A percentile compares a stretch with the other conserved stretches of the same genome.
These are phyloP conservation scores for Alternaria alternata DNA, from an alignment of 2,329 filamentous ascomycete genomes.

Conservation along the genomic window DNA sequence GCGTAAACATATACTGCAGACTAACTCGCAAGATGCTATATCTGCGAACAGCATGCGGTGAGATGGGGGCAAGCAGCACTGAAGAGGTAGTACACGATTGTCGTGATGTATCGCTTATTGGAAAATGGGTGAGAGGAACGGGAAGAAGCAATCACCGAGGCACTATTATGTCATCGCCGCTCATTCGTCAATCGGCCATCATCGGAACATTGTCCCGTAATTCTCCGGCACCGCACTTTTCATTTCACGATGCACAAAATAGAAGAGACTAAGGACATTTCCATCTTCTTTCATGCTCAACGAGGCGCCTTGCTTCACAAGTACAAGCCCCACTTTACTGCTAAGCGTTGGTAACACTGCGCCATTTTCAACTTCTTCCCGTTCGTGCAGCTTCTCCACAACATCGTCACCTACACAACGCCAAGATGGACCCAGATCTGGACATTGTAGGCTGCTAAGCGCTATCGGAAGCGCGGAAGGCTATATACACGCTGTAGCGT, in stretches of 20 bases:
- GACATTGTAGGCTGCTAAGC: slow-evolving; percentile 22
- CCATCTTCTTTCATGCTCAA: slow-evolving; percentile 2
- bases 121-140: slow-evolving; percentile 11
- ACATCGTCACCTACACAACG: not conserved
- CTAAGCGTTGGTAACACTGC: not conserved
- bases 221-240: slow-evolving; percentile 15
- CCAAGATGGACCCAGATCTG: slow-evolving; percentile 31
- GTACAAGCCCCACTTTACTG: slow-evolving; percentile 1
- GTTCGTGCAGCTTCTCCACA: not conserved
- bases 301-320: not conserved
- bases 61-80: not conserved
- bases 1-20: not conserved
- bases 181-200: slow-evolving; percentile 20
- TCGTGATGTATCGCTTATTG: not conserved
- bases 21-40: not conserved
- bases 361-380: not conserved
- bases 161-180: slow-evolving; percentile 16
- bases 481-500: slow-evolving; percentile 11
- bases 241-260: slow-evolving; percentile 1
- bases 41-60: too few species aligned
- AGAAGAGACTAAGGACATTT: slow-evolving; percentile 1
- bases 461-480: slow-evolving; percentile 20
- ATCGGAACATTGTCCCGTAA: slow-evolving; percentile 22
- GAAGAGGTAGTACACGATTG: not conserved
- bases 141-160: slow-evolving; percentile 15